These are phyloP conservation scores for Suillus ampliporus DNA, from an alignment of 768 basidiomycete genomes.

Conservation along the genomic window DNA sequence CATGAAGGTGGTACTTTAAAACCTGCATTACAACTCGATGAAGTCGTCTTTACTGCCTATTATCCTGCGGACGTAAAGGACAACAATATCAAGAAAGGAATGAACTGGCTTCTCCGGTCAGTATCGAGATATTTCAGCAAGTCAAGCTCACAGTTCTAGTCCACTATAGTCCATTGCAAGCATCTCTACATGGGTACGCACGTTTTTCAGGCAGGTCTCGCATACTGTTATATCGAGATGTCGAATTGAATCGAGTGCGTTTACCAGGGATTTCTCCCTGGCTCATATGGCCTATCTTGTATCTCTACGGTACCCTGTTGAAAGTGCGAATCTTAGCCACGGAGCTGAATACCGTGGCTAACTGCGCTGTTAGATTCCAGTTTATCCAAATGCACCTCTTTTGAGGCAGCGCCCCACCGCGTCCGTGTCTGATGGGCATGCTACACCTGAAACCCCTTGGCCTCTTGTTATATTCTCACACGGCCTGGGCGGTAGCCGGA, in stretches of 20 bases:
- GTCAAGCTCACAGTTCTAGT: slow-evolving; percentile 12
- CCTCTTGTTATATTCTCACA: slow-evolving; percentile 87
- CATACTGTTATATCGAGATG: neutral
- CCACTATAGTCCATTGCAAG: slow-evolving; percentile 43
- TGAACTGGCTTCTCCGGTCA: slow-evolving; percentile 65
- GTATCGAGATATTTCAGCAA: slow-evolving; percentile 19
- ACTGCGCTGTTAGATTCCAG: slow-evolving; percentile 52
- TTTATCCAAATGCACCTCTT: slow-evolving; percentile 59
- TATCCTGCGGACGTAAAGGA: slow-evolving; percentile 58
- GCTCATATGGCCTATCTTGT: slow-evolving; percentile 51
- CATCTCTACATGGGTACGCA: slow-evolving; percentile 54
- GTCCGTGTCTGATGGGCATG: neutral
- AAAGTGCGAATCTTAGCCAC: slow-evolving; percentile 42
- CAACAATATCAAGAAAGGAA: slow-evolving; percentile 42
- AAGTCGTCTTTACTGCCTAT: slow-evolving; percentile 67
- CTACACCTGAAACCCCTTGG: slow-evolving; percentile 48
- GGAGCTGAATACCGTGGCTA: slow-evolving; percentile 5
- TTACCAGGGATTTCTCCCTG: slow-evolving; percentile 32
- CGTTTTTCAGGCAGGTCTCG: slow-evolving; percentile 51
- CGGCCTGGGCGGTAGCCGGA: slow-evolving; percentile 77
- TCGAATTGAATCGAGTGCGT: neutral
- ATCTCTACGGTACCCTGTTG: slow-evolving; percentile 54
- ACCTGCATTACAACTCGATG: slow-evolving; percentile 59
- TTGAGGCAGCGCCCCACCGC: slow-evolving; percentile 40
- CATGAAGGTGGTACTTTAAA: slow-evolving; percentile 23